A percentile compares a stretch with the other conserved stretches of the same genome.
These are phyloP conservation scores for Cryptosporidium sp. DNA, from an alignment of 169 alveolate species.

Conservation along the genomic window DNA sequence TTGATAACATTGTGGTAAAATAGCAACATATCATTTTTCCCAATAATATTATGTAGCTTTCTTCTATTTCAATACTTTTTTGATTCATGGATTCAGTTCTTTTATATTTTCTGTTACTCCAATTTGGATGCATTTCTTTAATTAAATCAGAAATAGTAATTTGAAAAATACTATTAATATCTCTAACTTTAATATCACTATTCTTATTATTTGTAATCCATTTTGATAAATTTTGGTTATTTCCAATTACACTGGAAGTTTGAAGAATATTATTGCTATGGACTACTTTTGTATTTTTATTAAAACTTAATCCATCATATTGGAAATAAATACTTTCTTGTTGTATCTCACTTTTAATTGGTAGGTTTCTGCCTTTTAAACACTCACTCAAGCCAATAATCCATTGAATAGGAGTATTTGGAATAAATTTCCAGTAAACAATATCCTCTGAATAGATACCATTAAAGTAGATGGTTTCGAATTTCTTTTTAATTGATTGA, in stretches of 20 bases:
- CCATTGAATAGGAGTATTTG: conserved; percentile 18
- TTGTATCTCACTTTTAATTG: background rate
- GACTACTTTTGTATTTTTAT: background rate
- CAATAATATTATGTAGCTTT: background rate
- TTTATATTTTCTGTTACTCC: background rate
- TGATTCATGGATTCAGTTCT: background rate
- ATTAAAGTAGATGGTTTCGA: conserved; percentile 5
- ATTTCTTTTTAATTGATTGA: conserved; percentile 9
- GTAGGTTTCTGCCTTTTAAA: background rate
- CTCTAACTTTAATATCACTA: conserved; percentile 9
- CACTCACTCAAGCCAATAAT: background rate
- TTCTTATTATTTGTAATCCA: conserved; percentile 24
- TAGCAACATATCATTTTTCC: conserved; percentile 31
- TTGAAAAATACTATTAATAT: conserved; percentile 32
- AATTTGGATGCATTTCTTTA: background rate
- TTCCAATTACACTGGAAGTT: conserved; percentile 10
- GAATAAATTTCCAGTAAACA: conserved; percentile 37
- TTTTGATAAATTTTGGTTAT: conserved; percentile 19
- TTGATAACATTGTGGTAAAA: conserved; percentile 24
- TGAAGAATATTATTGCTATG: conserved; percentile 6
- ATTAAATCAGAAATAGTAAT: conserved; percentile 16
- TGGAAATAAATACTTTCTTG: background rate
- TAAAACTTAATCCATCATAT: conserved; percentile 38
- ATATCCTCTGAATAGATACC: conserved; percentile 13
- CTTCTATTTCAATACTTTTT: background rate